Base-by-base conservation (phyloP, 345 rosid genomes). In the Geranium rotundifolium region DNA sequence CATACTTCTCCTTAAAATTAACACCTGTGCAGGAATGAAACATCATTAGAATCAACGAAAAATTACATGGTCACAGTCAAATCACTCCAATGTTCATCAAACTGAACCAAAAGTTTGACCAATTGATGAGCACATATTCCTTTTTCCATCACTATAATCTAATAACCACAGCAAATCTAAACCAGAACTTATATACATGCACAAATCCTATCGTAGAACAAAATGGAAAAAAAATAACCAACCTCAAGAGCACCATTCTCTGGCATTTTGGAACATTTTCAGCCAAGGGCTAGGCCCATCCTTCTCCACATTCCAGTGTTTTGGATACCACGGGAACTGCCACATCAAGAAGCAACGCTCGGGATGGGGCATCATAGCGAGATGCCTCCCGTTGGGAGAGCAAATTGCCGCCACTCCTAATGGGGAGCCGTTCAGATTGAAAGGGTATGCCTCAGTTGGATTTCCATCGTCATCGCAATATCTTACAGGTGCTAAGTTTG, bases 281-380 rank as follows among this genome's bases (percentile, higher is more conserved):
- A 92, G 74, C 98, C 95, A 92, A 29, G 98, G 96, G 69, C 96
- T 89, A 12, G 98, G 95, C 8, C 98, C 95, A 63, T 74, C 82
- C 79, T 84, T 87, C 60, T 87, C 91, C 62, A 89, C 83, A 20
- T 77, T 72, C 98, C 98, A 92, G 67, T 84, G 68, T 62, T 61
- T 81, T 9, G 95, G 98, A 64, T 85, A 92, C 98, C 98, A 89
- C 0, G 98, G 98, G 67, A 63, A 89, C 61, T 92, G 98, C 98
- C 97, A 92, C 98, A 92, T 92, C 82, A 92, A 72, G 81, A 92
- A 92, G 77, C 95, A 89, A 19, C 97, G 90, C 67, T 92, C 98
- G 4, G 98, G 98, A 68, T 89, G 96, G 73, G 98, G 98, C 98
- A 92, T 92, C 98, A 89, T 85, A 1, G 95, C 98, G 4, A 92